phyloP scores from a whole-genome alignment of 2,329 filamentous ascomycete species.

The Cucurbitaria berberidis region DNA sequence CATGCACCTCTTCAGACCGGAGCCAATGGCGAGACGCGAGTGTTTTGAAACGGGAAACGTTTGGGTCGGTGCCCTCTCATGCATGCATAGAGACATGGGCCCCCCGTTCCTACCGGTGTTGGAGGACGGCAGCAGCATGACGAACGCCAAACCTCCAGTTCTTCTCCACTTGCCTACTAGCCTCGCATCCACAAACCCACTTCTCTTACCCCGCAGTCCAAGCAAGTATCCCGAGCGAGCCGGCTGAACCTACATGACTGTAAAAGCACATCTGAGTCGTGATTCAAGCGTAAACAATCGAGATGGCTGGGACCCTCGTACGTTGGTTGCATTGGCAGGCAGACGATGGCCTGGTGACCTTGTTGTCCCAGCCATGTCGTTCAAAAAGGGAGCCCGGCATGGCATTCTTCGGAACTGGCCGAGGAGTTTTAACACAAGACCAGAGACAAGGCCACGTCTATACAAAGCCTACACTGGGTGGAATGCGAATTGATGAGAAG shows the following conservation, averaged over 20 bases:
- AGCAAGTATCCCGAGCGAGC: conserved; percentile 1
- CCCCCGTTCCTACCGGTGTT: background rate
- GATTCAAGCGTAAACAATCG: background rate
- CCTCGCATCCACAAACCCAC: background rate
- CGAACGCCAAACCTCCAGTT: conserved; percentile 4
- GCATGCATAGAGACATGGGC: background rate
- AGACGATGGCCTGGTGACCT: background rate
- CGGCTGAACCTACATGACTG: background rate
- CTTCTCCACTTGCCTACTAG: conserved; percentile 4
- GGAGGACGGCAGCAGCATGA: conserved; percentile 2
- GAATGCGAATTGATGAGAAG: conserved; percentile 13
- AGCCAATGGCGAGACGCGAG: background rate
- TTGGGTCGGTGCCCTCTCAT: conserved; percentile 1
- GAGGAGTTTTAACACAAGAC: conserved; percentile 5
- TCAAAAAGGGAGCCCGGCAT: background rate
- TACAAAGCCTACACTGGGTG: background rate
- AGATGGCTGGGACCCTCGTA: conserved; percentile 2
- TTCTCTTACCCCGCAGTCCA: conserved; percentile 10
- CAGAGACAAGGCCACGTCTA: conserved; percentile 4
- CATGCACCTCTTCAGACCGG: background rate
- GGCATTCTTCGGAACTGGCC: conserved; percentile 13
- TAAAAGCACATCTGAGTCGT: background rate
- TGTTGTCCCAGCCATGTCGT: background rate
- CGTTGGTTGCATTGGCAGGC: background rate
- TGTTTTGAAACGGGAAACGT: conserved; percentile 7